Base-by-base conservation (phyloP, 208 protist species). In the Wallacemonas sp. region DNA sequence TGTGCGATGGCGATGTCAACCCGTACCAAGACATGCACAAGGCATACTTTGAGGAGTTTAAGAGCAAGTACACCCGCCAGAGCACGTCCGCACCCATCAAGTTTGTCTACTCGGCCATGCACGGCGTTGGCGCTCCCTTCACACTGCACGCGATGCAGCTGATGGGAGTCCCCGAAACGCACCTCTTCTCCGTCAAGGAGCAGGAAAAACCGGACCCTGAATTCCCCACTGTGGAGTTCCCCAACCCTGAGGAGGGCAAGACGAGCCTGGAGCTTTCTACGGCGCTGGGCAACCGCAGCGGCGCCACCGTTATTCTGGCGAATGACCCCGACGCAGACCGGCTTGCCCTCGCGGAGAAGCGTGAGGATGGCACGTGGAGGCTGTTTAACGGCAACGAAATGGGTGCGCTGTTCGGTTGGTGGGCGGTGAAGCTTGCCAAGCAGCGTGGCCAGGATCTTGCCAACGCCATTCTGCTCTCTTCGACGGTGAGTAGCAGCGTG, bases 261-360 rank as follows among this genome's bases (percentile, higher is more conserved):
- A 76, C 83, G 41, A 79, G 82, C 42, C 81, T 98, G 24, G 46
- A 83, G 9, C 78, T 98, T 10, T 82, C 97, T 19, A 97, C 98
- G n/a, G 63, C 85, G 10, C 83, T 67, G 4, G 98, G 97, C 10
- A 71, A 96, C 1, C 30, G 19, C 1, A 36, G 60, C 37, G 76
- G 73, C 19, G 55, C 85, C 24, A n/a, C 41, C 12, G 41, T 99
- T 0, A 97, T 99, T 45, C 60, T 99, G 15, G 98, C 98, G 4
- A 99, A 99, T 71, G 98, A 99, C 76, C 98, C 98, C 15, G 98
- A 99, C 69, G 97, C 98, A 1, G 98, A 99, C 77, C 81, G 98
- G 30, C 82, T 99, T 26, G 97, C 97, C 12, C 83, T 99, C 24
- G 97, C 95, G 37, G 97, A 99, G 78, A 73, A 58, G 34, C 58